Percentiles rank a stretch among this genome's conserved stretches.
These are phyloP conservation scores for Colletotrichum neosansevieriae DNA, from an alignment of 2,329 filamentous ascomycete genomes.

Conservation along the genomic window DNA sequence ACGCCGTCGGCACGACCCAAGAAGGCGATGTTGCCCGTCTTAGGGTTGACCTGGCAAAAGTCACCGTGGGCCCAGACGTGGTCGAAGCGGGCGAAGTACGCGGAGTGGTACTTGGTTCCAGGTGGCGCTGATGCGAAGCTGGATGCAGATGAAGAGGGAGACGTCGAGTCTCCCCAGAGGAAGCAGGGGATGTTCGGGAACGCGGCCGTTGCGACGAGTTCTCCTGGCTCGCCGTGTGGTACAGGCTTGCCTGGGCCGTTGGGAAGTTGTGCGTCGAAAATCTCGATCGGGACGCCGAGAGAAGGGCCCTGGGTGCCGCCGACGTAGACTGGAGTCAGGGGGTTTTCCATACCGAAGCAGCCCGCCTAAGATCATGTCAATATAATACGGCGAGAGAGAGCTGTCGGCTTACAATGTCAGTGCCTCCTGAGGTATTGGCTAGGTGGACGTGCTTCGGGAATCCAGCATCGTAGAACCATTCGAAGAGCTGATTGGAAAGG, in stretches of 20 bases:
- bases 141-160: conserved; percentile 40
- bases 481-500: conserved; percentile 79
- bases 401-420: conserved; percentile 71
- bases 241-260: conserved; percentile 58
- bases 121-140: conserved; percentile 53
- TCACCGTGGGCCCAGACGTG: conserved; percentile 87
- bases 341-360: conserved; percentile 74
- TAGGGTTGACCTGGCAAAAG: conserved; percentile 78
- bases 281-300: conserved; percentile 63
- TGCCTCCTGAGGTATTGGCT: conserved; percentile 81
- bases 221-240: conserved; percentile 74
- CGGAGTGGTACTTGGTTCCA: conserved; percentile 68
- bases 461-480: conserved; percentile 80
- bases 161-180: conserved; percentile 68
- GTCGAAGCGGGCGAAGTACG: conserved; percentile 73
- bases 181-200: conserved; percentile 83
- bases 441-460: conserved; percentile 78
- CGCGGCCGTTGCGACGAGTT: conserved; percentile 76
- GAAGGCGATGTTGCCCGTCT: conserved; percentile 74
- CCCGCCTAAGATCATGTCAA: conserved; percentile 57
- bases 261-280: conserved; percentile 74
- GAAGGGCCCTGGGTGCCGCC: conserved; percentile 64
- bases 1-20: conserved; percentile 83
- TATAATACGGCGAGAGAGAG: not conserved
- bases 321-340: conserved; percentile 73